Evolutionary conservation across 768 basidiomycete species (phyloP).

Genomic region (Rhizopogon roseolus): DNA sequence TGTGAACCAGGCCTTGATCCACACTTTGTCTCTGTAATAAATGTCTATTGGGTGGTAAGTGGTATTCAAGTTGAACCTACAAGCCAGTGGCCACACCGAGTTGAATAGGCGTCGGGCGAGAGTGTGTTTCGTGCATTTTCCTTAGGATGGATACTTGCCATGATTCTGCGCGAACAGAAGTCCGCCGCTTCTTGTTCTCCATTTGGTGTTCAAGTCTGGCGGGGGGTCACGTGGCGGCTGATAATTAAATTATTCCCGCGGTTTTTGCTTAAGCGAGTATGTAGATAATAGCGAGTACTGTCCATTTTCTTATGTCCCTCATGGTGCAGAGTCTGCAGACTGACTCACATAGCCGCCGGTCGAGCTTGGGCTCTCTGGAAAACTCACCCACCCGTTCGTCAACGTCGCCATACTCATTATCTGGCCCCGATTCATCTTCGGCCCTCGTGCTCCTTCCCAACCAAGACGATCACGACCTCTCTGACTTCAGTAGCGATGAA

Average conservation of each 20-base stretch:
- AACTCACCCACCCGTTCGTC: background rate
- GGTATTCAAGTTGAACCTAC: constrained; percentile 17
- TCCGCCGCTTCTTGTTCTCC: constrained; percentile 4
- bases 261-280: background rate
- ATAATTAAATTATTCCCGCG: background rate
- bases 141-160: constrained; percentile 27
- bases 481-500: constrained; percentile 41
- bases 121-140: constrained; percentile 15
- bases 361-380: constrained; percentile 9
- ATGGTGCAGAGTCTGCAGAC: constrained; percentile 5
- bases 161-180: constrained; percentile 13
- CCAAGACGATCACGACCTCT: constrained; percentile 34
- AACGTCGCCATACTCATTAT: constrained; percentile 1
- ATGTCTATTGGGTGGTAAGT: background rate
- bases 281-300: background rate
- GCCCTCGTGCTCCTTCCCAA: constrained; percentile 64
- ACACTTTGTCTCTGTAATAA: constrained; percentile 19
- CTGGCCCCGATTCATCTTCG: constrained; percentile 35
- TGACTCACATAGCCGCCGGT: constrained; percentile 3
- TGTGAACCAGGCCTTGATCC: constrained; percentile 25
- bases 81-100: constrained; percentile 23
- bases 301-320: background rate
- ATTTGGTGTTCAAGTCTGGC: background rate
- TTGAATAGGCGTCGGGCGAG: constrained; percentile 17
- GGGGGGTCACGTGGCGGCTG: background rate